A percentile compares a stretch with the other conserved stretches of the same genome.
phyloP scores from a whole-genome alignment of 768 basidiomycete genomes.

The Russula abietina region DNA sequence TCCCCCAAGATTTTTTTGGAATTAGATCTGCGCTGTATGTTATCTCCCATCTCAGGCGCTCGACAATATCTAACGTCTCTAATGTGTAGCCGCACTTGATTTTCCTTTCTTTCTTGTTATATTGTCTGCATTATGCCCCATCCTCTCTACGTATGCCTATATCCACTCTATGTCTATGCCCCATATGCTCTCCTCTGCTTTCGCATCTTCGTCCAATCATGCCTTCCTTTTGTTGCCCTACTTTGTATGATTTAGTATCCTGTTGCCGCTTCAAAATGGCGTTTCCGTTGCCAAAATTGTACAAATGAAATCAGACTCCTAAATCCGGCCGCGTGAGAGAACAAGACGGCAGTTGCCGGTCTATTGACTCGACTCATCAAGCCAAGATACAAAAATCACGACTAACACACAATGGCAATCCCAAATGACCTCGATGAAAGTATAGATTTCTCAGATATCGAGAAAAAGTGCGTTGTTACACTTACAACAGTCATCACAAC shows the following conservation, averaged over 20 bases:
- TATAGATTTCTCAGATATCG: constrained; percentile 25
- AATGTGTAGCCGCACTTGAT: not conserved
- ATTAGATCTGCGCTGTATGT: not conserved
- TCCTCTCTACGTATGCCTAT: not conserved
- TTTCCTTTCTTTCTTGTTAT: not conserved
- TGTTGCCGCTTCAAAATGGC: not conserved
- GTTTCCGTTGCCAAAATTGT: not conserved
- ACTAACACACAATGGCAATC: constrained; percentile 14
- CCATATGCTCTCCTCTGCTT: not conserved
- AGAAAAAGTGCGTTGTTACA: constrained; percentile 22
- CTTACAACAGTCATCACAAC: not conserved
- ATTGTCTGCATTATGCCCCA: not conserved
- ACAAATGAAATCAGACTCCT: not conserved
- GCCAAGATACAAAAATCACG: not conserved
- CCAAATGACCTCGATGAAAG: constrained; percentile 14
- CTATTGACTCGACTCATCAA: not conserved
- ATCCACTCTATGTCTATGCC: not conserved
- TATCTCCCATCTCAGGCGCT: not conserved
- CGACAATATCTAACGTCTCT: not conserved
- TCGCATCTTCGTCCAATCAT: not conserved
- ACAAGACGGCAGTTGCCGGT: constrained; percentile 1
- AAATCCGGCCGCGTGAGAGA: not conserved
- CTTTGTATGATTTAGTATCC: not conserved
- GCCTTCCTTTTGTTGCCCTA: not conserved
- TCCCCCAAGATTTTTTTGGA: not conserved